Percentiles rank a stretch among this genome's conserved stretches.
These are phyloP conservation scores for Eucalyptus regnans DNA, from an alignment of 345 rosid genomes.

Conservation along the genomic window DNA sequence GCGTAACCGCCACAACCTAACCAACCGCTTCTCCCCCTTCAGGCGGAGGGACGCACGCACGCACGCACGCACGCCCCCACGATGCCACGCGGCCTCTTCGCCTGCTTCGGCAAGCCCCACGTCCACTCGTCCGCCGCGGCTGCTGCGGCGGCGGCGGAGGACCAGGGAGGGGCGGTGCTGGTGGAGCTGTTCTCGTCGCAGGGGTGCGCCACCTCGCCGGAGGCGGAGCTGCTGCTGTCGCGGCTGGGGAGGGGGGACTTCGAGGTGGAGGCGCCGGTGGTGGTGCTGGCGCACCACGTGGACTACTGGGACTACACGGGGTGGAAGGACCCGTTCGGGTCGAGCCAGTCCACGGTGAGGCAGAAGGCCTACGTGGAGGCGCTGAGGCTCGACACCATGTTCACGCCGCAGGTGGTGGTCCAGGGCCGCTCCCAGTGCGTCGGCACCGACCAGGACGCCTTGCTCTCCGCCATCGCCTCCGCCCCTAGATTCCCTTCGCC, in stretches of 20 bases:
- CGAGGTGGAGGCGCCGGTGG: conserved; percentile 37
- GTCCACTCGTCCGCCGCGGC: neutral
- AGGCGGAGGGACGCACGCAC: neutral
- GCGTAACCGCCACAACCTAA: neutral
- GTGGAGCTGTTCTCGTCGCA: conserved; percentile 90
- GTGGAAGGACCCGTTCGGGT: conserved; percentile 86
- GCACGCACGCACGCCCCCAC: neutral
- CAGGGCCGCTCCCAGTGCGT: conserved; percentile 64
- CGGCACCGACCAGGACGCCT: conserved; percentile 52
- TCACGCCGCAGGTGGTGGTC: conserved; percentile 73
- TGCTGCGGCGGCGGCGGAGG: conserved; percentile 20
- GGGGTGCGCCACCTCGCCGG: conserved; percentile 79
- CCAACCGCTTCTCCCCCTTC: neutral
- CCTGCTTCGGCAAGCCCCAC: conserved; percentile 42
- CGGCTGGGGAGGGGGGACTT: conserved; percentile 92
- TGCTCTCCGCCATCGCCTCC: conserved; percentile 32
- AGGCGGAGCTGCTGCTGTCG: conserved; percentile 73
- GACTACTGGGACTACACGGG: conserved; percentile 94
- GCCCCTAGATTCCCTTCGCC: conserved; percentile 70
- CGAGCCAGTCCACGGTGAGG: conserved; percentile 73
- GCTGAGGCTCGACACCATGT: conserved; percentile 72
- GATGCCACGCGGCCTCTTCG: conserved; percentile 49
- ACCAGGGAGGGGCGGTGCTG: conserved; percentile 45
- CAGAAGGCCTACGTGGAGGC: conserved; percentile 89
- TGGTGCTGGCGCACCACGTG: conserved; percentile 63